Base-by-base conservation (phyloP, 2,329 filamentous ascomycete genomes). In the Aspergillus udagawae region DNA sequence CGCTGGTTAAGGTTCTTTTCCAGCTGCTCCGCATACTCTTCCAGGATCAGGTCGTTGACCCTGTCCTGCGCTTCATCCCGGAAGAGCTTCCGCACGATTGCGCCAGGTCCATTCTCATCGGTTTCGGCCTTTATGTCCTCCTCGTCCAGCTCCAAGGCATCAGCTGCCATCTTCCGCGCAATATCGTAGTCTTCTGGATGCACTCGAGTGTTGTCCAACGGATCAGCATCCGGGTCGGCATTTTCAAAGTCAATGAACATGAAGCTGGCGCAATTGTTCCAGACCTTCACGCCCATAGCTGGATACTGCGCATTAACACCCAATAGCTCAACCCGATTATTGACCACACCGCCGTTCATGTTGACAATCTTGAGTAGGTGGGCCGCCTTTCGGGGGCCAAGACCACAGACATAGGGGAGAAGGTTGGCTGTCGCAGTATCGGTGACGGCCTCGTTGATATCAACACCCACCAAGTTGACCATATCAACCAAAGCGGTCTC, bases 401-500 rank as follows among this genome's bases (percentile, higher is more conserved):
- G 83, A 64, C 94, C 94, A 65, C 91, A 91, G 23, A 99, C 85
- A 66, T 92, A 99, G 3, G 92, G 92, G 41, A 99, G 81, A 1
- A 99, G 82, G 63, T 93, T 94, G 14, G 92, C 91, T 8, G 90
- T 89, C 67, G 94, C 91, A 1, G 86, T 71, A 72, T 97, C 91
- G 45, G 82, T 82, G 55, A 96, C 87, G 14, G 92, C 92, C 63
- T 97, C 92, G 67, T 97, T 96, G 69, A 99, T 89, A 67, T 97
- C 91, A 41, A 99, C 91, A 69, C 94, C 94, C 49, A 92, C 92
- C 47, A 99, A 85, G 72, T 99, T 99, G 65, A 99, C 94, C 83
- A 96, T 96, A 71, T 99, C 94, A 10, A 99, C 93, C 86, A 99
- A 90, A 48, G 93, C 91, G n/a, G 90, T 95, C 68, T 99, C 94